These are phyloP conservation scores for Colletotrichum chrysophilum DNA, from an alignment of 2,329 filamentous ascomycete genomes.

Conservation along the genomic window DNA sequence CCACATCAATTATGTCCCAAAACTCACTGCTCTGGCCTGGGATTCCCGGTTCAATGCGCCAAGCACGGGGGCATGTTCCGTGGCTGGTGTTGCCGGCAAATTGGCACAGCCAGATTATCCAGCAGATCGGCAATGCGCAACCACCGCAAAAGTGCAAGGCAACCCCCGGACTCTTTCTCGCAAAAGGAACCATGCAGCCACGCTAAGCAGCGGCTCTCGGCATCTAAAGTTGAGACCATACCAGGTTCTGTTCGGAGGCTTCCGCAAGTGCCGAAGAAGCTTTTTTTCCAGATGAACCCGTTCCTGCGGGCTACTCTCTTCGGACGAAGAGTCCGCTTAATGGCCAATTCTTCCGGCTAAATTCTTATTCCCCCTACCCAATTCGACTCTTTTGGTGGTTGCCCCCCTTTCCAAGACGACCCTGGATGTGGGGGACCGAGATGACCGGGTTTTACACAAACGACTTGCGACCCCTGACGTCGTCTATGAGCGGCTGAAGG, in stretches of 20 bases:
- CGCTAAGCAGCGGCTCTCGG: neutral
- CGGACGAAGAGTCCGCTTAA: neutral
- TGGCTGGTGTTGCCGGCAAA: neutral
- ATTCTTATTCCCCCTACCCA: neutral
- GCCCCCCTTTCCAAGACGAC: neutral
- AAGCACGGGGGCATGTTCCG: neutral
- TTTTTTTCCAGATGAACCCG: constrained; percentile 6
- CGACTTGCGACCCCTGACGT: neutral
- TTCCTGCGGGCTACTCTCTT: neutral
- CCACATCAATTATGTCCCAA: neutral
- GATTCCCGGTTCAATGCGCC: neutral
- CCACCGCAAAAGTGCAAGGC: neutral
- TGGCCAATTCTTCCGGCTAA: constrained; percentile 3
- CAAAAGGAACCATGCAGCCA: neutral
- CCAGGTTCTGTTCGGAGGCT: neutral
- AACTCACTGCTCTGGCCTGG: neutral
- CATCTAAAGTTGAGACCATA: neutral
- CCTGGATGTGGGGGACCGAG: constrained; percentile 6
- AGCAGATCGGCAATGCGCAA: neutral
- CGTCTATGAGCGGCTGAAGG: neutral
- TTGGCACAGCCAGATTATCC: neutral
- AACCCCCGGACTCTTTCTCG: neutral
- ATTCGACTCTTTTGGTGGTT: neutral
- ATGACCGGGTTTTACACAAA: constrained; percentile 8
- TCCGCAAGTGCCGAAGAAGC: constrained; percentile 4